Percentiles rank a stretch among this genome's conserved stretches.
phyloP scores from a whole-genome alignment of 208 protist species.

The Jaenimonas drosophilae region DNA sequence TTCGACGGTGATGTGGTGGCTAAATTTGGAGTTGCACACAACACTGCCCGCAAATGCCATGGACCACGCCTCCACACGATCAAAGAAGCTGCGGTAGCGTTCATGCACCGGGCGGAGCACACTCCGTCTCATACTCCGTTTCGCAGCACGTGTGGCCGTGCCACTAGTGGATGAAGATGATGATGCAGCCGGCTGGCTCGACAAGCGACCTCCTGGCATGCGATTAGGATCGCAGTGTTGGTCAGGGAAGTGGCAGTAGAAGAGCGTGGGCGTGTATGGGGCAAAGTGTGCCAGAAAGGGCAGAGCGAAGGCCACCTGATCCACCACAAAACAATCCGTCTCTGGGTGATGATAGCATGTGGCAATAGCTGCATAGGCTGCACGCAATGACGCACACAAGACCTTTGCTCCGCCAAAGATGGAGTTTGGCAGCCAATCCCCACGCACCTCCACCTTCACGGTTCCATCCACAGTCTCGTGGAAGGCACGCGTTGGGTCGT shows the following conservation, averaged over 20 bases:
- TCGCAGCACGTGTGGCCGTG: no score
- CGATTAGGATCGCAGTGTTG: slow-evolving; percentile 82
- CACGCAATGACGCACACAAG: slow-evolving; percentile 85
- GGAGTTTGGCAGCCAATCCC: slow-evolving; percentile 75
- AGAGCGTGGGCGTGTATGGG: slow-evolving; percentile 76
- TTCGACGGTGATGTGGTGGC: slow-evolving; percentile 22
- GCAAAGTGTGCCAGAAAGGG: slow-evolving; percentile 55
- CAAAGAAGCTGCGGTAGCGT: slow-evolving; percentile 84
- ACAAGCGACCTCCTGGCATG: slow-evolving; percentile 24
- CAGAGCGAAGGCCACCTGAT: slow-evolving; percentile 92
- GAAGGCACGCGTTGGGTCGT: slow-evolving; percentile 90
- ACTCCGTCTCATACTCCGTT: no score
- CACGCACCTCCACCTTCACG: slow-evolving; percentile 75
- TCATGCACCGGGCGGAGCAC: slow-evolving; percentile 16
- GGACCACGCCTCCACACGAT: slow-evolving; percentile 61
- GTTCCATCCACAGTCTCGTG: slow-evolving; percentile 90
- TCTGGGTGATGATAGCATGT: slow-evolving; percentile 22
- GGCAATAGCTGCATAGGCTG: slow-evolving; percentile 55
- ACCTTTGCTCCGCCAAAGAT: slow-evolving; percentile 77
- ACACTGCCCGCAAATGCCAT: slow-evolving; percentile 49
- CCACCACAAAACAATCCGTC: slow-evolving; percentile 84
- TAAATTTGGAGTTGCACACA: slow-evolving; percentile 83
- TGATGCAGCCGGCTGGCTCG: background rate
- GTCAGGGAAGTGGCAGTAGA: slow-evolving; percentile 99
- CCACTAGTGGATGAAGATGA: background rate